These are phyloP conservation scores for Phaeoacremonium minimum DNA, from an alignment of 2,329 filamentous ascomycete species.

Conservation along the genomic window DNA sequence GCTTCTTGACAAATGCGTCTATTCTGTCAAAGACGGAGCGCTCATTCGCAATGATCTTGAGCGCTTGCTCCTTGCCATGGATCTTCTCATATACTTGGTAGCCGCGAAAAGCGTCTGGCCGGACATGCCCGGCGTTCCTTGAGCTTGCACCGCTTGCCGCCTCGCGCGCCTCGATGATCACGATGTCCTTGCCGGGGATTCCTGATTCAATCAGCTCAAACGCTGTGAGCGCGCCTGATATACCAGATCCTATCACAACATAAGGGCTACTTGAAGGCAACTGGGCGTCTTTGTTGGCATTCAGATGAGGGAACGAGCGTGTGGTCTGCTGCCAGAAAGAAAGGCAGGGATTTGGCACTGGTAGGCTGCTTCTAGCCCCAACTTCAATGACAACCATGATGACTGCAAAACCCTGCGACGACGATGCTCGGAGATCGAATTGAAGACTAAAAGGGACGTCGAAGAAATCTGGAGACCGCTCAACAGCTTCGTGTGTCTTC, in stretches of 20 bases:
- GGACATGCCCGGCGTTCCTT: conserved; percentile 38
- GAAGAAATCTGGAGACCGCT: too few species aligned
- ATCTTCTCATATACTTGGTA: conserved; percentile 35
- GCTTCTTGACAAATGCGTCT: conserved; percentile 31
- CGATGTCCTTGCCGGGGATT: conserved; percentile 23
- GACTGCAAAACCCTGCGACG: too few species aligned
- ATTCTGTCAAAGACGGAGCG: conserved; percentile 30
- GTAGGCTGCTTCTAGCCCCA: conserved; percentile 2
- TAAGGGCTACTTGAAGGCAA: conserved; percentile 25
- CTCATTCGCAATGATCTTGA: conserved; percentile 40
- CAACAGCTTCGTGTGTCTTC: too few species aligned
- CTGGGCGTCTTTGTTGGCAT: conserved; percentile 24
- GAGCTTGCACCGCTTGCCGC: conserved; percentile 37
- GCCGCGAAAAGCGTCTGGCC: conserved; percentile 41
- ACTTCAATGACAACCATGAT: not conserved
- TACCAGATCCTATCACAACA: conserved; percentile 35
- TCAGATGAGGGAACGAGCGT: conserved; percentile 32
- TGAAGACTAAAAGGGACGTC: too few species aligned
- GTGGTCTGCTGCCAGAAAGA: conserved; percentile 38
- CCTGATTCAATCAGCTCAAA: conserved; percentile 32
- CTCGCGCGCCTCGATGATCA: conserved; percentile 37
- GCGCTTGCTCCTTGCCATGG: conserved; percentile 36
- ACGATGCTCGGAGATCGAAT: too few species aligned
- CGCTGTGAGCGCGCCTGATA: conserved; percentile 33
- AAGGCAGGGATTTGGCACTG: conserved; percentile 9